These are phyloP conservation scores for Cyathus striatus DNA, from an alignment of 768 basidiomycete genomes.

Conservation along the genomic window DNA sequence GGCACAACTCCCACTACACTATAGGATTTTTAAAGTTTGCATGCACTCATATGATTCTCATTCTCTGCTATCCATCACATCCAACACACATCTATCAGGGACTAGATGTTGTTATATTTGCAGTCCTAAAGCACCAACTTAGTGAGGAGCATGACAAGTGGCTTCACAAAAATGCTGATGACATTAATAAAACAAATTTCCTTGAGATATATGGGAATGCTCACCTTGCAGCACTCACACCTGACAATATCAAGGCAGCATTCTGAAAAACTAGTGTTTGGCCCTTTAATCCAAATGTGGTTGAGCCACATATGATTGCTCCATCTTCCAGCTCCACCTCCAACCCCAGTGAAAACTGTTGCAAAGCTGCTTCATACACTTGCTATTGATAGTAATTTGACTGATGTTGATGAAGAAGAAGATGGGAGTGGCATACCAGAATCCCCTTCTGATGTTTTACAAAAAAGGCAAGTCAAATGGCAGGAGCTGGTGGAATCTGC, in stretches of 20 bases:
- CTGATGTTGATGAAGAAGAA: background rate
- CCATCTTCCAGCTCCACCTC: slow-evolving; percentile 4
- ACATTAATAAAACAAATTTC: slow-evolving; percentile 20
- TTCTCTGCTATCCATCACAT: slow-evolving; percentile 33
- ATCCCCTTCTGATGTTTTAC: background rate
- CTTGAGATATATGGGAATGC: slow-evolving; percentile 18
- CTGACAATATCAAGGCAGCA: slow-evolving; percentile 16
- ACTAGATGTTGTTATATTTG: slow-evolving; percentile 24
- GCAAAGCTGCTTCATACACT: too few species aligned
- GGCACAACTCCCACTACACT: slow-evolving; percentile 26
- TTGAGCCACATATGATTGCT: slow-evolving; percentile 17
- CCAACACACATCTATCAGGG: slow-evolving; percentile 27
- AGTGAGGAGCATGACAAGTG: slow-evolving; percentile 10
- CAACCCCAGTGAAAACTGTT: background rate
- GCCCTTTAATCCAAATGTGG: slow-evolving; percentile 16
- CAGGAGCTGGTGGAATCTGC: too few species aligned
- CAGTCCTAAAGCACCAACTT: slow-evolving; percentile 18
- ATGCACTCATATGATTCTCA: slow-evolving; percentile 17
- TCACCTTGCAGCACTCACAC: slow-evolving; percentile 13
- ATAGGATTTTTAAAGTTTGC: slow-evolving; percentile 22
- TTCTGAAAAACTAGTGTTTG: slow-evolving; percentile 23
- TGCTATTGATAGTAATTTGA: background rate
- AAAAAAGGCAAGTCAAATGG: too few species aligned
- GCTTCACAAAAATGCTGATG: slow-evolving; percentile 1
- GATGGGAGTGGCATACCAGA: background rate